Conservation (phyloP, 208 protist genomes). For the Vickermania ingenoplastis region DNA sequence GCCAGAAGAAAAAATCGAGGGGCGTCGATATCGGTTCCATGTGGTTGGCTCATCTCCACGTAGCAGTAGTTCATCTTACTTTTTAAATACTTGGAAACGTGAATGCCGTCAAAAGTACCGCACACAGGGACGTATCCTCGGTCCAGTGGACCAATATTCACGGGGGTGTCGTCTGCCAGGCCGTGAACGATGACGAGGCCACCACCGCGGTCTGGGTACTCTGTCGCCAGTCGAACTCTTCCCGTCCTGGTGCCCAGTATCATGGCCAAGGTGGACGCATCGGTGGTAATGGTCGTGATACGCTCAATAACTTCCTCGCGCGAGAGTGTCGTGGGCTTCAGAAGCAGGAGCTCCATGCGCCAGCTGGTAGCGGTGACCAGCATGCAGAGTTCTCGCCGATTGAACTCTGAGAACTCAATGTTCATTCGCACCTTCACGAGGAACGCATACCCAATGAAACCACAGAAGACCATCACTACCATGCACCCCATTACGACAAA, state of each 20-base stretch:
- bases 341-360: background rate
- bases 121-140: background rate
- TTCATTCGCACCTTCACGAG: background rate
- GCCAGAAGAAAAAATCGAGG: background rate
- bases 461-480: background rate
- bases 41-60: background rate
- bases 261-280: background rate
- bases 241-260: background rate
- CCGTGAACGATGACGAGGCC: background rate
- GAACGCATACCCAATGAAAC: background rate
- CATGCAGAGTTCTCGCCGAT: background rate
- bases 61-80: background rate
- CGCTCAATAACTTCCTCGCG: background rate
- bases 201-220: conserved; percentile 1
- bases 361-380: background rate
- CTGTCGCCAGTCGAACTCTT: background rate
- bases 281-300: background rate
- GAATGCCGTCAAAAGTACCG: background rate
- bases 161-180: background rate
- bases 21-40: background rate
- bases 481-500: background rate
- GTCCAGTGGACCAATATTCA: background rate
- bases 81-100: background rate
- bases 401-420: background rate
- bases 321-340: background rate